Evolutionary conservation across 2,329 filamentous ascomycete species (phyloP), one percentile per base, ranked within the genome.

Genomic region (Trichoderma atrobrunneum): DNA sequence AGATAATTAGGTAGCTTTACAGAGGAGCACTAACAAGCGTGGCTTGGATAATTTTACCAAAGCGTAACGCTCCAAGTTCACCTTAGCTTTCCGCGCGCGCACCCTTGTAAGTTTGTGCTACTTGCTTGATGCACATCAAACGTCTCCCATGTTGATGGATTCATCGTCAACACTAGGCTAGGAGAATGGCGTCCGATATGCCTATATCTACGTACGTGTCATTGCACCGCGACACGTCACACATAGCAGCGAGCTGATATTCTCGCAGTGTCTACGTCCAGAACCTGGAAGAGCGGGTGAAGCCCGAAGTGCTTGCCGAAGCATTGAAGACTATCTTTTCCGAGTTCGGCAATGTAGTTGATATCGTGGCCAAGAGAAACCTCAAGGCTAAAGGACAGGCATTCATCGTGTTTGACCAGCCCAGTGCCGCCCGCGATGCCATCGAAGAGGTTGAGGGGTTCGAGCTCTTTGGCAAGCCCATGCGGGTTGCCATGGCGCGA

Each of bases 331-430:
- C 91, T 74, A 87, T 98, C 78, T 98, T 98, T 84, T 90, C 90
- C 74, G 93, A 97, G 81, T 98, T 96, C 82, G 96, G 96, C 74
- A 91, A 86, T 72, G 89, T 97, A 73, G 84, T 97, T 76, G 94
- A 97, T 74, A 89, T 97, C 66, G 88, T 97, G 73, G 93, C 93
- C 59, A 97, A 97, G 85, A 93, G 89, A 75, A 98, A 97, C 81
- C 83, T 98, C 34, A 95, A 93, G 80, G 93, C 94, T 57, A 98
- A 97, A 81, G 96, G 96, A 14, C 96, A 99, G 83, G 96, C 96
- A 0, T 99, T 99, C 80, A 84, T 99, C 64, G 94, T 98, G 60
- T 98, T 94, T 80, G 94, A 97, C 77, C 88, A 86, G 73, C 85
- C 91, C n/a, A 92, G 94, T 70, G 89, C 91, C n/a, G 95, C 95